A percentile compares a stretch with the other conserved stretches of the same genome.
These are phyloP conservation scores for Hyphopichia burtonii DNA, from an alignment of 1,139 yeast genomes.

Conservation along the genomic window DNA sequence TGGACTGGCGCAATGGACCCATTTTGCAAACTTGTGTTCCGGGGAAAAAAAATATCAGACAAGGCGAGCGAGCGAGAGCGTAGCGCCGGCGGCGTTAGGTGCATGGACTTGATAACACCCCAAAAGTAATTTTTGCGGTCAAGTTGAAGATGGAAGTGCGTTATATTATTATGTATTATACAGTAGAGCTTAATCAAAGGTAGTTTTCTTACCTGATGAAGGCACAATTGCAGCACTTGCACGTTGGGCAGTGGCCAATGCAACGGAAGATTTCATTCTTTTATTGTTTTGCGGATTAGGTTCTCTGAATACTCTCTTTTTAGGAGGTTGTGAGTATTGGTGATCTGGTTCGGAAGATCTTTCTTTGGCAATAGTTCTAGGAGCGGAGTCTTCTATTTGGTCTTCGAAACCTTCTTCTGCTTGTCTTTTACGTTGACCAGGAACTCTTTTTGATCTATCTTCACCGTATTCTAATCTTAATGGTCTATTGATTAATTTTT, in stretches of 20 bases:
- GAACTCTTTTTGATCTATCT: constrained; percentile 81
- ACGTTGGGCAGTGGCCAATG: constrained; percentile 86
- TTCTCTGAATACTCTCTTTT: constrained; percentile 18
- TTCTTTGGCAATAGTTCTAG: constrained; percentile 9
- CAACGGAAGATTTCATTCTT: constrained; percentile 78
- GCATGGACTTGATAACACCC: no score
- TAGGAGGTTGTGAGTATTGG: constrained; percentile 8
- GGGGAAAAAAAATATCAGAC: no score
- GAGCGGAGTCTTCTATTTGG: constrained; percentile 10
- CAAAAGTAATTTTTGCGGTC: no score
- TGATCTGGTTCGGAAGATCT: constrained; percentile 8
- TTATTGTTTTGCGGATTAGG: constrained; percentile 19
- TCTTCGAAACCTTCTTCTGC: constrained; percentile 18
- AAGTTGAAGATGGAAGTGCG: no score
- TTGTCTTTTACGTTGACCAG: constrained; percentile 34
- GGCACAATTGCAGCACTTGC: constrained; percentile 88
- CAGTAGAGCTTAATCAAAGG: constrained; percentile 43
- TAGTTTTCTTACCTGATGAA: constrained; percentile 84
- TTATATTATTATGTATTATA: no score
- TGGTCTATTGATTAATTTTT: constrained; percentile 68
- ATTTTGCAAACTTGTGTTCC: no score
- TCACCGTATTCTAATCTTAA: constrained; percentile 92
- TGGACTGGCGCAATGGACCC: no score
- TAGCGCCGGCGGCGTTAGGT: no score
- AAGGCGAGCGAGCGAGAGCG: no score